Percentiles rank a stretch among this genome's conserved stretches.
These are phyloP conservation scores for Penicillium italicum DNA, from an alignment of 2,329 filamentous ascomycete species.

Conservation along the genomic window DNA sequence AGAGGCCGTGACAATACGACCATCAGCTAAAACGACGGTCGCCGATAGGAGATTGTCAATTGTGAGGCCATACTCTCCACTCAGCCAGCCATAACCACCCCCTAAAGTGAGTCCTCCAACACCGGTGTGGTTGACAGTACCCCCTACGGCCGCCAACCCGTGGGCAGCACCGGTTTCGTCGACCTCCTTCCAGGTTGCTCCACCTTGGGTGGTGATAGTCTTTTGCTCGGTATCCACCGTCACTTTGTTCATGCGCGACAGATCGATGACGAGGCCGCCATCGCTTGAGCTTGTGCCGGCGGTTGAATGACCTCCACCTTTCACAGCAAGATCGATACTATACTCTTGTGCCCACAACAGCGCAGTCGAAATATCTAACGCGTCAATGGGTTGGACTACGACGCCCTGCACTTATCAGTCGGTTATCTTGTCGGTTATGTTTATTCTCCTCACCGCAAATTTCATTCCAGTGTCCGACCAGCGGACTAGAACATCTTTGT, in stretches of 20 bases:
- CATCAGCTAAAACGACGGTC: slow-evolving; percentile 43
- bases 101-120: slow-evolving; percentile 58
- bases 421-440: not conserved
- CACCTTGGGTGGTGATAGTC: slow-evolving; percentile 51
- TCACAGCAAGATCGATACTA: slow-evolving; percentile 27
- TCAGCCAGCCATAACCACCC: slow-evolving; percentile 58
- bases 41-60: slow-evolving; percentile 49
- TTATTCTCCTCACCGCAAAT: slow-evolving; percentile 22
- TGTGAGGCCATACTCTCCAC: slow-evolving; percentile 52
- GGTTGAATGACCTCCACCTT: slow-evolving; percentile 47
- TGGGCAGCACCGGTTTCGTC: slow-evolving; percentile 52
- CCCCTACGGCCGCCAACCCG: slow-evolving; percentile 58
- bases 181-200: slow-evolving; percentile 55
- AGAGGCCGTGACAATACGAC: slow-evolving; percentile 39
- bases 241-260: slow-evolving; percentile 52
- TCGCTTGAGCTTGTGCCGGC: slow-evolving; percentile 52
- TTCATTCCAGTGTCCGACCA: slow-evolving; percentile 34
- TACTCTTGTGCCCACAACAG: slow-evolving; percentile 46
- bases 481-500: slow-evolving; percentile 23
- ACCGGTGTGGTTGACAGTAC: slow-evolving; percentile 61
- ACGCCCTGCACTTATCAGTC: slow-evolving; percentile 37
- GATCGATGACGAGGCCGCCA: slow-evolving; percentile 57
- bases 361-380: slow-evolving; percentile 42
- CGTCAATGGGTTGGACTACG: slow-evolving; percentile 43
- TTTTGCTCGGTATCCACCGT: slow-evolving; percentile 46